Conservation (phyloP, 805 yeast species). For the Candida silvatica region DNA sequence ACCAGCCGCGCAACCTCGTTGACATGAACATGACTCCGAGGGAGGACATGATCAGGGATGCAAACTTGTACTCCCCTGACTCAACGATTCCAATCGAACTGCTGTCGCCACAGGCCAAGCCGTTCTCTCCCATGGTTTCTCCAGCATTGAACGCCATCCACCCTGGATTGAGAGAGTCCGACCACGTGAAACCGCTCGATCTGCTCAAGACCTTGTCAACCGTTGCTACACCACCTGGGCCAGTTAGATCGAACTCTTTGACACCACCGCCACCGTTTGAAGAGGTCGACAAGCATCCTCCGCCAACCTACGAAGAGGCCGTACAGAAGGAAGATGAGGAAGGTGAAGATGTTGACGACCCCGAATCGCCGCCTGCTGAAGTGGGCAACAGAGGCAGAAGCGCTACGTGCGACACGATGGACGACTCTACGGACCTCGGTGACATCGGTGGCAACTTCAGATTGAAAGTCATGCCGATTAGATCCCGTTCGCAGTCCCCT, state of each 20-base stretch:
- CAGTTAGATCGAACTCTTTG: constrained; percentile 34
- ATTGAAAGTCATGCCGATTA: constrained; percentile 19
- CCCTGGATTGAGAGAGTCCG: constrained; percentile 18
- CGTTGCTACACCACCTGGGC: constrained; percentile 52
- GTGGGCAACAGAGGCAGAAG: background rate
- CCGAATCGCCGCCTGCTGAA: background rate
- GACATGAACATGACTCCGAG: constrained; percentile 22
- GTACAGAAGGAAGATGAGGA: constrained; percentile 5
- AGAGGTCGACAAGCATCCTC: constrained; percentile 15
- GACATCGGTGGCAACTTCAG: constrained; percentile 22
- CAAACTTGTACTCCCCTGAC: constrained; percentile 49
- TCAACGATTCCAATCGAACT: constrained; percentile 33
- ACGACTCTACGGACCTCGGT: constrained; percentile 7
- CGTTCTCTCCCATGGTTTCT: constrained; percentile 37
- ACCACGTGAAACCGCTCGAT: constrained; percentile 8
- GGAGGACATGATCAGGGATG: constrained; percentile 22
- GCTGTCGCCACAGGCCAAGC: constrained; percentile 59
- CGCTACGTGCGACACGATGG: constrained; percentile 5
- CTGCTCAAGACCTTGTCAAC: constrained; percentile 9
- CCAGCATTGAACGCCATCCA: constrained; percentile 23
- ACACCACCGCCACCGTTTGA: constrained; percentile 23
- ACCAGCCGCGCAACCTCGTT: constrained; percentile 6
- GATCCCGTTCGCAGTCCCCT: constrained; percentile 16
- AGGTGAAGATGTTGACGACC: constrained; percentile 3
- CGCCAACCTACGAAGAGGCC: constrained; percentile 23